Conservation (phyloP, 768 basidiomycete species). For the Royoungia palumana region DNA sequence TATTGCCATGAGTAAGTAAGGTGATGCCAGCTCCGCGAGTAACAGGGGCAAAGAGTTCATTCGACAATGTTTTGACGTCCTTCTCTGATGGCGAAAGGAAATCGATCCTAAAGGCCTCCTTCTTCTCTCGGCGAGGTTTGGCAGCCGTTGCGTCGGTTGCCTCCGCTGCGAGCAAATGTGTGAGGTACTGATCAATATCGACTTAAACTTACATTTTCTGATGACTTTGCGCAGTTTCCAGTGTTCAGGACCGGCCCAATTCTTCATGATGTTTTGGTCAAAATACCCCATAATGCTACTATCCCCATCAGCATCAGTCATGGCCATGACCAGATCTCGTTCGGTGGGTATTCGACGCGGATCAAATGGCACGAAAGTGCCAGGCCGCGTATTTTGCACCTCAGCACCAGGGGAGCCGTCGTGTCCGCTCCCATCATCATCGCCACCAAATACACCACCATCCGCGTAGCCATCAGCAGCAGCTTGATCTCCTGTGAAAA, state of each 20-base stretch:
- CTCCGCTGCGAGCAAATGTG: constrained; percentile 36
- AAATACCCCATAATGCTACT: constrained; percentile 80
- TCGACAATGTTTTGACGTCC: constrained; percentile 55
- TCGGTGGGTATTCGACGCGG: constrained; percentile 74
- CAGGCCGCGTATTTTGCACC: constrained; percentile 38
- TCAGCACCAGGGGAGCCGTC: constrained; percentile 44
- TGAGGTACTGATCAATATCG: neutral
- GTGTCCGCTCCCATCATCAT: constrained; percentile 38
- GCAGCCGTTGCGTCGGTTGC: constrained; percentile 48
- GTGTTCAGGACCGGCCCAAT: constrained; percentile 99
- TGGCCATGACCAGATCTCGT: constrained; percentile 81
- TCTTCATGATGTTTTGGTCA: constrained; percentile 80
- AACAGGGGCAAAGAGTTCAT: constrained; percentile 76
- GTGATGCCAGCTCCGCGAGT: constrained; percentile 69
- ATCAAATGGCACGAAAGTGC: constrained; percentile 75
- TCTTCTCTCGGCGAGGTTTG: constrained; percentile 64
- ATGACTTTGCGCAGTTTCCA: constrained; percentile 91
- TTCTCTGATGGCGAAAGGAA: constrained; percentile 62
- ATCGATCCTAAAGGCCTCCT: constrained; percentile 81
- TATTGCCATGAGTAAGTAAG: constrained; percentile 50
- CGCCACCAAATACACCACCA: constrained; percentile 39
- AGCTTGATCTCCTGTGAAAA: constrained; percentile 63
- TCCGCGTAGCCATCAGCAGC: constrained; percentile 46
- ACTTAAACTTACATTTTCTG: constrained; percentile 57
- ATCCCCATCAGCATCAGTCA: constrained; percentile 65